Evolutionary conservation across 495 filamentous ascomycete genomes (phyloP).

Genomic region (Podospora sp.): DNA sequence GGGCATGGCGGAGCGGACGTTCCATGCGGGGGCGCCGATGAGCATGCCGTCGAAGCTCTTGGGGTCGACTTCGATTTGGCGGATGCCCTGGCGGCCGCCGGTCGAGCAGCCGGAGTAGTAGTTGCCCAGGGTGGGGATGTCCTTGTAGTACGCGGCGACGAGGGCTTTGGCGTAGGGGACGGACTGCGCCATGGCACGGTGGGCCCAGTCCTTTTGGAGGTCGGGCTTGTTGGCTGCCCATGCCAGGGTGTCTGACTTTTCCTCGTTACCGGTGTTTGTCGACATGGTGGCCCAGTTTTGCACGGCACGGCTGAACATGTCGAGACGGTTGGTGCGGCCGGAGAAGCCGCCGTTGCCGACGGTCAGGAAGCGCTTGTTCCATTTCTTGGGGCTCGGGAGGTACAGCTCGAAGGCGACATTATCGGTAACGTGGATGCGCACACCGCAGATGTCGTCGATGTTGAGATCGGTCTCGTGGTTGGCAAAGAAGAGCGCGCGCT

Average conservation of each 20-base stretch:
- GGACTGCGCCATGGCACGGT: neutral
- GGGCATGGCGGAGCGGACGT: constrained; percentile 10
- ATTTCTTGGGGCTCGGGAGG: neutral
- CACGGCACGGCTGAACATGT: constrained; percentile 6
- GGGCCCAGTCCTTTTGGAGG: constrained; percentile 6
- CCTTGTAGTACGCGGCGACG: constrained; percentile 6
- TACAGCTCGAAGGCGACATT: constrained; percentile 8
- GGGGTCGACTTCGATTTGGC: constrained; percentile 5
- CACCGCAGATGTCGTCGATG: constrained; percentile 60
- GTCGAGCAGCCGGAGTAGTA: constrained; percentile 10
- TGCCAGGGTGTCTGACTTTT: neutral
- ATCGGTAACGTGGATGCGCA: constrained; percentile 71
- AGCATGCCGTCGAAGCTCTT: constrained; percentile 15
- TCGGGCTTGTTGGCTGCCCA: neutral
- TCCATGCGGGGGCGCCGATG: constrained; percentile 9
- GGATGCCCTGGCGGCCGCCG: constrained; percentile 9
- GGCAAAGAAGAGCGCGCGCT: neutral
- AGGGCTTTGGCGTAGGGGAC: constrained; percentile 7
- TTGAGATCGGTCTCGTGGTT: neutral
- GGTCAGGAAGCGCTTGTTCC: constrained; percentile 7
- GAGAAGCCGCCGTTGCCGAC: constrained; percentile 3
- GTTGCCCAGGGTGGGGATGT: neutral
- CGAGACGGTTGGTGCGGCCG: neutral
- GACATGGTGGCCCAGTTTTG: constrained; percentile 10
- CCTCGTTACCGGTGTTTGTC: constrained; percentile 4